These are phyloP conservation scores for Chlorella vulgaris DNA, from an alignment of 139 green algal genomes.

Conservation along the genomic window DNA sequence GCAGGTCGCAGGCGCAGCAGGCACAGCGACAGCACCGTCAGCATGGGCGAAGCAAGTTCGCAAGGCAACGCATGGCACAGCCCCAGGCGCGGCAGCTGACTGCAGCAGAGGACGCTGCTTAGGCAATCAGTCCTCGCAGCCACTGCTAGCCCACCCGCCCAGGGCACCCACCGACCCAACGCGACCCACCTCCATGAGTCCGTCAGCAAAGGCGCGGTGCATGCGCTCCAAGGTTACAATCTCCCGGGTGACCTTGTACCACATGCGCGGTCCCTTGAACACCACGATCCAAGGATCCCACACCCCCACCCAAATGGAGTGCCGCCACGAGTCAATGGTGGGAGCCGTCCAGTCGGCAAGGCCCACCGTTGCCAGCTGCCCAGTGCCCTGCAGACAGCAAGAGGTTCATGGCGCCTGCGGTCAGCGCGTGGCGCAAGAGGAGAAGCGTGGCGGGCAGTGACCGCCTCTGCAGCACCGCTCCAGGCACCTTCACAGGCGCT, in stretches of 20 bases:
- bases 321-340: constrained; percentile 89
- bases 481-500: no score
- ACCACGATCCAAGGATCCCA: constrained; percentile 94
- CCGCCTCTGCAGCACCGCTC: no score
- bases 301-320: constrained; percentile 94
- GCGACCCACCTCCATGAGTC: constrained; percentile 70
- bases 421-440: no score
- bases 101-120: no score
- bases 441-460: no score
- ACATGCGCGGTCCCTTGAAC: constrained; percentile 72
- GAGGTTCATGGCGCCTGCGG: background rate
- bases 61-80: no score
- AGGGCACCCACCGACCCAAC: background rate
- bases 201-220: constrained; percentile 86
- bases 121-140: background rate
- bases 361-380: constrained; percentile 59
- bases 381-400: constrained; percentile 67
- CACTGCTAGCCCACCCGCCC: background rate
- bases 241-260: constrained; percentile 80
- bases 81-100: no score
- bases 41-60: background rate
- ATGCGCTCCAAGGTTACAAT: constrained; percentile 95
- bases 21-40: background rate
- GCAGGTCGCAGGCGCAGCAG: background rate
- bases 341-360: constrained; percentile 85